These are phyloP conservation scores for Beauveria sp. DNA, from an alignment of 2,329 filamentous ascomycete species.

Conservation along the genomic window DNA sequence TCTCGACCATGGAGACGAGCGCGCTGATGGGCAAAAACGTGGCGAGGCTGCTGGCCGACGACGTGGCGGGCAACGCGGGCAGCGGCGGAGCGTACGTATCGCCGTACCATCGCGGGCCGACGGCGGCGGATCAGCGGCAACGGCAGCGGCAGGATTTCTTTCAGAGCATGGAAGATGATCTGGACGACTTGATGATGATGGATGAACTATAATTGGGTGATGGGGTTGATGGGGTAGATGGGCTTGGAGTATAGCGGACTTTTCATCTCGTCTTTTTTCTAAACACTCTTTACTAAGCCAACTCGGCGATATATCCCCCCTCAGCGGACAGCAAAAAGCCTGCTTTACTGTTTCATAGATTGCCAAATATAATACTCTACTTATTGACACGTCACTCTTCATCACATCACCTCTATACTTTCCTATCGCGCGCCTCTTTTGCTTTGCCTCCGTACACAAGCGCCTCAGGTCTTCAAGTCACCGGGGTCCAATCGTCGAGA, in stretches of 20 bases:
- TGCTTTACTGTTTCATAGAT: neutral
- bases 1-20: conserved; percentile 96
- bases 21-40: conserved; percentile 86
- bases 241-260: neutral
- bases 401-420: neutral
- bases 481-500: too few species aligned
- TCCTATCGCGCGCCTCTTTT: too few species aligned
- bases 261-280: neutral
- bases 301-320: neutral
- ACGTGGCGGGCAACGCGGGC: conserved; percentile 29
- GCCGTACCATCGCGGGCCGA: neutral
- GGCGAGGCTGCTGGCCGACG: conserved; percentile 61
- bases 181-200: conserved; percentile 11
- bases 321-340: neutral
- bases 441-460: too few species aligned
- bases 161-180: conserved; percentile 12
- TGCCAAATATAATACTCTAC: neutral
- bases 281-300: neutral
- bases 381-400: neutral
- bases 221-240: neutral
- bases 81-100: conserved; percentile 10
- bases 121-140: neutral
- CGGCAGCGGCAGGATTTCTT: conserved; percentile 9
- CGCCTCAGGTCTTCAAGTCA: too few species aligned
- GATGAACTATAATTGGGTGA: conserved; percentile 14